These are phyloP conservation scores for Candida hungchunana DNA, from an alignment of 805 yeast species.

Conservation along the genomic window DNA sequence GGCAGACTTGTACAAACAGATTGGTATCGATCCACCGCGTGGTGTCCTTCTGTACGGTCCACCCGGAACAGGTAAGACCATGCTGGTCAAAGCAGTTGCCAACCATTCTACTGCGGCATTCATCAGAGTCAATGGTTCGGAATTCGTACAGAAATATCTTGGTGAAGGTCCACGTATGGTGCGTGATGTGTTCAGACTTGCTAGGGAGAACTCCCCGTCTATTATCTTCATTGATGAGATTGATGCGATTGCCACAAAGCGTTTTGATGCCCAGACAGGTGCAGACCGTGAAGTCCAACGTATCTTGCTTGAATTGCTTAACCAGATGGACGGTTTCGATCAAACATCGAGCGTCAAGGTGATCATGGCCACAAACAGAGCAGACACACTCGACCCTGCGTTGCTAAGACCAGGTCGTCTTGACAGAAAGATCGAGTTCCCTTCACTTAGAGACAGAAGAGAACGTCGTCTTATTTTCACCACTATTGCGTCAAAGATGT, in stretches of 20 bases:
- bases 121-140: slow-evolving; percentile 96
- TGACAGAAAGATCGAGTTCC: slow-evolving; percentile 97
- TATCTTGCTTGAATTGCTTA: slow-evolving; percentile 87
- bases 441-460: slow-evolving; percentile 92
- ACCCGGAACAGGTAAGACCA: slow-evolving; percentile 99
- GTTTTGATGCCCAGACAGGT: slow-evolving; percentile 99
- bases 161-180: slow-evolving; percentile 99
- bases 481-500: slow-evolving; percentile 96
- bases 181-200: slow-evolving; percentile 94
- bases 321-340: slow-evolving; percentile 99
- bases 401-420: slow-evolving; percentile 96
- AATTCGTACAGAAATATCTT: slow-evolving; percentile 93
- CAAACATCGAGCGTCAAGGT: slow-evolving; percentile 94
- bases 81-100: slow-evolving; percentile 98
- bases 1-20: slow-evolving; percentile 92
- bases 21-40: slow-evolving; percentile 98
- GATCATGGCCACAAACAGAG: slow-evolving; percentile 98
- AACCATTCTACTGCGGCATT: slow-evolving; percentile 93
- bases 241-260: slow-evolving; percentile 97
- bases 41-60: slow-evolving; percentile 98
- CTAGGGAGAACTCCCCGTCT: slow-evolving; percentile 95
- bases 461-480: slow-evolving; percentile 95
- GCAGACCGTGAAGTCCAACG: slow-evolving; percentile 99
- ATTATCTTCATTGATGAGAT: slow-evolving; percentile 97
- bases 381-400: slow-evolving; percentile 99